Evolutionary conservation across 768 basidiomycete genomes (phyloP), one percentile per base, ranked within the genome.

Genomic region (Suillus sp.): DNA sequence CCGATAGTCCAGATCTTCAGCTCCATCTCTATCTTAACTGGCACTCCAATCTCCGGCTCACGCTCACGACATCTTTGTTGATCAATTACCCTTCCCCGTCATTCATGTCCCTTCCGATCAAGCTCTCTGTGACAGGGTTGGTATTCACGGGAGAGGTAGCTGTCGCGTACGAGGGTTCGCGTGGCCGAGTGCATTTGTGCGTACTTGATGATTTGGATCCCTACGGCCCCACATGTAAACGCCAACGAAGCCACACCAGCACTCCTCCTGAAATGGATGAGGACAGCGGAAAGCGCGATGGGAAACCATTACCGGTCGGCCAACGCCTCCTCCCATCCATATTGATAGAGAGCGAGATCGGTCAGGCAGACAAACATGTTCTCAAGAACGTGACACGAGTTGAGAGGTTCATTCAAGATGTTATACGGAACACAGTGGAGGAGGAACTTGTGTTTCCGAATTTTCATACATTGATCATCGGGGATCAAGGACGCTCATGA

Each of bases 61-160:
- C 92, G 9, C 83, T 99, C 61, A 88, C 92, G 35, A 99, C 97
- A 0, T 96, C 94, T 10, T 83, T 99, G 32, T 85, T 95, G 65
- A 95, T 99, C 77, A 97, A 99, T 77, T 98, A 99, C 74, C 97
- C 97, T 6, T 95, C 95, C 0, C 90, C 91, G 0, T 86, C 91
- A 74, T 99, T 99, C 82, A 98, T 99, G 96, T 89, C 93, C 16
- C 84, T 99, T 30, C 97, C 97, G 8, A 92, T 99, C 75, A 91
- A 92, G 70, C 87, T 99, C 61, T 91, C 89, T n/a, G 86, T 99
- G 32, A 96, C 91, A 0, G 93, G 93, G 1, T 81, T 99, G 63
- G 80, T 95, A 16, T 93, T 99, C 75, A 83, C 84, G 14, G 93
- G 93, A 62, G 93, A 96, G 70, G 78, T 99, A 51, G 91, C 92